phyloP scores from a whole-genome alignment of 176 grass and related monocot species.

The Luzula sylvatica region DNA sequence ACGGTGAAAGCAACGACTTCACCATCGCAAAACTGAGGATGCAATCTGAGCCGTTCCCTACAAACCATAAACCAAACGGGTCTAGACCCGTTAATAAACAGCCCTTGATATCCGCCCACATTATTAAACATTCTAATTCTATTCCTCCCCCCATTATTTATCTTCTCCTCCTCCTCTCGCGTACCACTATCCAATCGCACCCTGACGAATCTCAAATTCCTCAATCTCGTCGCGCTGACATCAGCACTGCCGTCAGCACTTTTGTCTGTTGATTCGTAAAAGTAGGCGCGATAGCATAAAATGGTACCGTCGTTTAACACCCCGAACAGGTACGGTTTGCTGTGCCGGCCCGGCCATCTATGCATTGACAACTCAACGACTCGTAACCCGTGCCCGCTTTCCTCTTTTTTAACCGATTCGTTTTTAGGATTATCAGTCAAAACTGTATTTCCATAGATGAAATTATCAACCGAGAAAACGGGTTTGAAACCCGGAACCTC shows the following conservation, averaged over 20 bases:
- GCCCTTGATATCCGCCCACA: conserved; percentile 73
- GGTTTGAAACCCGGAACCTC: conserved; percentile 74
- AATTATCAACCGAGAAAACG: conserved; percentile 66
- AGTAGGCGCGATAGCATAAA: conserved; percentile 76
- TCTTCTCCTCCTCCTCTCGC: conserved; percentile 53
- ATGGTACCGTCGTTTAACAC: conserved; percentile 87
- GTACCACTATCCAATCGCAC: conserved; percentile 46
- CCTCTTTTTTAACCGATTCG: conserved; percentile 47
- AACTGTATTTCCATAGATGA: conserved; percentile 49
- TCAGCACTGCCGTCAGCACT: conserved; percentile 28
- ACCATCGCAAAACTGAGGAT: conserved; percentile 87
- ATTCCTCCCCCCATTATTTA: conserved; percentile 24
- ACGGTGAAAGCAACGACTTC: conserved; percentile 78
- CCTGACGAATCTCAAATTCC: conserved; percentile 75
- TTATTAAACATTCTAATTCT: conserved; percentile 85
- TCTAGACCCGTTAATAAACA: conserved; percentile 75
- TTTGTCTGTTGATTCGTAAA: conserved; percentile 39
- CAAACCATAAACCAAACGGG: conserved; percentile 92
- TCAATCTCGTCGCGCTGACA: conserved; percentile 42
- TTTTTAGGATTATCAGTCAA: conserved; percentile 40
- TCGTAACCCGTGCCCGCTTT: conserved; percentile 38
- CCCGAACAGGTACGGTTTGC: conserved; percentile 72
- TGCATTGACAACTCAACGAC: conserved; percentile 87
- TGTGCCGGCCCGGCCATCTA: conserved; percentile 73
- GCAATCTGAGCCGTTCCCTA: conserved; percentile 67